Percentiles rank a stretch among this genome's conserved stretches.
phyloP scores from a whole-genome alignment of 441 rosid species.

The Pelargonium australe region DNA sequence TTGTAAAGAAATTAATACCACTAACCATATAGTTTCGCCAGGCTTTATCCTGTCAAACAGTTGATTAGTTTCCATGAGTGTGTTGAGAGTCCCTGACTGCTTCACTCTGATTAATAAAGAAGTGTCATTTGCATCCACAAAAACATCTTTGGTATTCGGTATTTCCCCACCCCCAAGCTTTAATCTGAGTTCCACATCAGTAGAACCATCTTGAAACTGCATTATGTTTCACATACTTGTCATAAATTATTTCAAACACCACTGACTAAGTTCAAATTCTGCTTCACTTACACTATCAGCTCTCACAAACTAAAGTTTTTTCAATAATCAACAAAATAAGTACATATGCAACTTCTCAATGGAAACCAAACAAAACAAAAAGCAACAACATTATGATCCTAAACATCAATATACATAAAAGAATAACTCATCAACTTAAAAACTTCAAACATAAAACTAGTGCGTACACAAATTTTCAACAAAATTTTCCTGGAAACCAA shows the following conservation, averaged over 20 bases:
- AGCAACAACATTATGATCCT: no score
- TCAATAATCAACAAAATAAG: no score
- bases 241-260: background rate
- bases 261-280: background rate
- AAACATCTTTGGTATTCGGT: slow-evolving; percentile 52
- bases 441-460: no score
- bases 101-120: slow-evolving; percentile 48
- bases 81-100: slow-evolving; percentile 39
- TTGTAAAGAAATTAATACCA: slow-evolving; percentile 11
- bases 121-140: slow-evolving; percentile 69
- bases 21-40: slow-evolving; percentile 80
- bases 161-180: slow-evolving; percentile 38
- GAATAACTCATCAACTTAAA: no score
- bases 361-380: background rate
- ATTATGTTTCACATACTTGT: slow-evolving; percentile 16
- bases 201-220: slow-evolving; percentile 71
- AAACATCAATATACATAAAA: no score
- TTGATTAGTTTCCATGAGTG: slow-evolving; percentile 57
- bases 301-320: no score
- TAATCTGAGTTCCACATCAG: slow-evolving; percentile 74
- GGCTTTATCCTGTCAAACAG: slow-evolving; percentile 70
- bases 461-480: background rate
- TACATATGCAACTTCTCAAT: background rate
- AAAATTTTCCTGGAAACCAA: background rate
- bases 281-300: background rate